Evolutionary conservation across 2,329 filamentous ascomycete species (phyloP), one percentile per base, ranked within the genome.

Genomic region (Ophiostoma ips): DNA sequence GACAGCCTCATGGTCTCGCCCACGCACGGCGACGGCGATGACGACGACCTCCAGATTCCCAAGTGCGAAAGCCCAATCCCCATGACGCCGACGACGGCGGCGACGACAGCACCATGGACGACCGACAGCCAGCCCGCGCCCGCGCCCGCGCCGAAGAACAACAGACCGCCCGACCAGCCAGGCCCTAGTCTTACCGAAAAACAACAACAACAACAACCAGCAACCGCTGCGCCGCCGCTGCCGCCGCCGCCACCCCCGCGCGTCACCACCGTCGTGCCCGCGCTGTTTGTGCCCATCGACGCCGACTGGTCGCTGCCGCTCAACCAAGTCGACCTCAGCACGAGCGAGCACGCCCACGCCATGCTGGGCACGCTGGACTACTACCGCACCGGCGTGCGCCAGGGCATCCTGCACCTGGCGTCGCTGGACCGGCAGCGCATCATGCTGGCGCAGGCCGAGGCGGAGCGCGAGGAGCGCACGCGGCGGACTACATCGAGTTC

Each of bases 221-320:
- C 11, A 38, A 16, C 36, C 13, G 1, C 16, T 21, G 16, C 36
- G 11, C 11, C 37, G 10, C 12, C 18, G 4, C 8, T 18, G 10
- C 31, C 34, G 31, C 59, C 60, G 0, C 57, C 18, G 37, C 37
- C 37, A 16, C 40, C 40, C 21, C 40, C 53, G 2, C 46, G 41
- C 21, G 58, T 67, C 35, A 55, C 45, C 8, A 60, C 55, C 51
- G 55, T 61, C 9, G 55, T 58, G 2, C 60, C 62, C 0, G 58
- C 58, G 36, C 62, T 64, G 19, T 66, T 67, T 46, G 60, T 65
- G 1, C 65, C 65, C 0, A 50, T 65, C 24, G 57, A 54, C 15
- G 50, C 59, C 5, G 62, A 64, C 50, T 55, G 66, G 16, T 58
- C 61, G 30, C 50, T 58, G 47, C 58, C 61, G 2, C 55, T 57